phyloP scores from a whole-genome alignment of 2,329 filamentous ascomycete species.

The Hymenoscyphus linearis region DNA sequence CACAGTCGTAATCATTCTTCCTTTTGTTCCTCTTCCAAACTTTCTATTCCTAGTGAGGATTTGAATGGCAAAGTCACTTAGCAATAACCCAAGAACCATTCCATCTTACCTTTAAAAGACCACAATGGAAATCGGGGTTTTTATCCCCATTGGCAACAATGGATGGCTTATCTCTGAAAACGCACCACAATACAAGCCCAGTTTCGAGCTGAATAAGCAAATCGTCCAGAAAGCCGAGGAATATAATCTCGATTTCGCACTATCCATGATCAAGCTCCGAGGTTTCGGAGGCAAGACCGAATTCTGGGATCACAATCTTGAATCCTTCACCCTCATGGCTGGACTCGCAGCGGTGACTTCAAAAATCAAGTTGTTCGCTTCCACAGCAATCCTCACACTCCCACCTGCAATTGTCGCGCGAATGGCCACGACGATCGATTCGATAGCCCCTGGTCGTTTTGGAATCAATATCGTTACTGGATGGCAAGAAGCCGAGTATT shows the following conservation, averaged over 20 bases:
- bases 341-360: constrained; percentile 32
- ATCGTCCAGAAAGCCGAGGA: constrained; percentile 30
- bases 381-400: constrained; percentile 30
- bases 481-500: constrained; percentile 33
- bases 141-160: constrained; percentile 31
- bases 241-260: constrained; percentile 31
- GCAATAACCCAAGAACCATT: not conserved
- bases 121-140: constrained; percentile 20
- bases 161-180: constrained; percentile 33
- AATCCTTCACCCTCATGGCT: constrained; percentile 34
- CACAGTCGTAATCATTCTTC: not conserved
- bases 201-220: constrained; percentile 31
- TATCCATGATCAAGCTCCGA: constrained; percentile 33
- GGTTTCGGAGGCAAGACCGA: constrained; percentile 32
- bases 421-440: constrained; percentile 32
- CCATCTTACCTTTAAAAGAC: not conserved
- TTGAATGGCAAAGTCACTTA: too few species aligned
- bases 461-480: constrained; percentile 34
- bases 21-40: not conserved
- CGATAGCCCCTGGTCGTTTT: constrained; percentile 31
- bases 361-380: constrained; percentile 33
- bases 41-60: too few species aligned
- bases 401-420: constrained; percentile 31
- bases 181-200: constrained; percentile 32
- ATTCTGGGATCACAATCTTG: constrained; percentile 34